These are phyloP conservation scores for Calonectria fujianensis DNA, from an alignment of 2,329 filamentous ascomycete genomes.

Conservation along the genomic window DNA sequence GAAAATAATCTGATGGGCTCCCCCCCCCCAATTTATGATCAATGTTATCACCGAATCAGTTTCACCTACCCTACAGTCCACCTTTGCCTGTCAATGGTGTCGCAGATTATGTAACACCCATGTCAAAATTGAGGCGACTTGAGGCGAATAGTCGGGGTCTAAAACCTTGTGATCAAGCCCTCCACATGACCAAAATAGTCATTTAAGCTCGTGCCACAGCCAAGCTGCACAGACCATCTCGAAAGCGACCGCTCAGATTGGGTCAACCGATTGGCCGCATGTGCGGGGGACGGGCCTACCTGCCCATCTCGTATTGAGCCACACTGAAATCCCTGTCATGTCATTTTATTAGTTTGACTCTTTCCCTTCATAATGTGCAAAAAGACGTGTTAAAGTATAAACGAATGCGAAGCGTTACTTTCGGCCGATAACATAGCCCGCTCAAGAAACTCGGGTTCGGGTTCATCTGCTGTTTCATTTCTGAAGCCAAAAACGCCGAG, in stretches of 20 bases:
- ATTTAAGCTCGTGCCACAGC: background rate
- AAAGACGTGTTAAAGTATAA: background rate
- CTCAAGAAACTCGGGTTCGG: background rate
- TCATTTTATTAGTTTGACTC: constrained; percentile 1
- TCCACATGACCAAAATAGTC: background rate
- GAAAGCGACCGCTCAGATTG: background rate
- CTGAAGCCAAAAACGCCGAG: background rate
- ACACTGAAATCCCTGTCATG: background rate
- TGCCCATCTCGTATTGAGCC: constrained; percentile 5
- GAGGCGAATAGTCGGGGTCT: background rate
- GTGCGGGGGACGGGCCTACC: too few species aligned
- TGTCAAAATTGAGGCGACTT: background rate
- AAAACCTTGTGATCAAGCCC: background rate
- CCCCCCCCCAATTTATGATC: background rate
- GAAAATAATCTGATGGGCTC: background rate
- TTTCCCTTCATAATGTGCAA: background rate
- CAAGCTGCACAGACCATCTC: background rate
- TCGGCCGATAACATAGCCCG: background rate
- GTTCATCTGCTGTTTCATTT: background rate
- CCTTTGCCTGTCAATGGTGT: background rate
- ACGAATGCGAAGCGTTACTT: background rate
- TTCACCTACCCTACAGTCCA: background rate
- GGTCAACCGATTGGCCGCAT: background rate
- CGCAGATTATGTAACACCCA: background rate
- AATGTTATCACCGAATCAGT: background rate